Evolutionary conservation across 176 grass and related monocot species (phyloP).

Genomic region (Saccharum officinarum): DNA sequence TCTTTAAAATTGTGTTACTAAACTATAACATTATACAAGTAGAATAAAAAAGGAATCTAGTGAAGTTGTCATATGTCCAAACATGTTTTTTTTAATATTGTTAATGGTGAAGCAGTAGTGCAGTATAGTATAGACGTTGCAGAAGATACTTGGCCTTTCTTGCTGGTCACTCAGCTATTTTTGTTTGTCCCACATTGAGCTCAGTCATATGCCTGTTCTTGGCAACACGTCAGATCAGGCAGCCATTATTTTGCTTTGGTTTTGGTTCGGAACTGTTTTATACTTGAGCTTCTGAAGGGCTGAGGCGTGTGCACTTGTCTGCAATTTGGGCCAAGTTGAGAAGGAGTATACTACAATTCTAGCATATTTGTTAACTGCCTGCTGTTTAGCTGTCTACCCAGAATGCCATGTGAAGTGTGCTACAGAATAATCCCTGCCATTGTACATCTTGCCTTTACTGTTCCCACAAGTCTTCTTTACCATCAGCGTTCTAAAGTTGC

Average conservation of each 20-base stretch:
- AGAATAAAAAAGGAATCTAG: not conserved
- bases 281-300: not conserved
- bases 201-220: not conserved
- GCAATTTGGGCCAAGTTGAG: not conserved
- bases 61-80: not conserved
- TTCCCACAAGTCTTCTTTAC: slow-evolving; percentile 24
- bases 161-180: not conserved
- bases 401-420: slow-evolving; percentile 16
- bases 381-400: not conserved
- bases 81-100: not conserved
- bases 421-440: not conserved
- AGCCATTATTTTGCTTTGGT: not conserved
- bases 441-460: slow-evolving; percentile 16
- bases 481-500: slow-evolving; percentile 43
- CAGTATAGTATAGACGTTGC: not conserved
- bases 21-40: not conserved
- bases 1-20: not conserved
- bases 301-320: not conserved
- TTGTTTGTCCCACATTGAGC: not conserved
- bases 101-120: not conserved
- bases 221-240: slow-evolving; percentile 4
- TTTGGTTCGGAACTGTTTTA: not conserved
- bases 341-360: too few species aligned
- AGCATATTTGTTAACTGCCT: not conserved
- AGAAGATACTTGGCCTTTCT: not conserved